A percentile compares a stretch with the other conserved stretches of the same genome.
These are phyloP conservation scores for Aspergillus unguis DNA, from an alignment of 2,329 filamentous ascomycete genomes.

Conservation along the genomic window DNA sequence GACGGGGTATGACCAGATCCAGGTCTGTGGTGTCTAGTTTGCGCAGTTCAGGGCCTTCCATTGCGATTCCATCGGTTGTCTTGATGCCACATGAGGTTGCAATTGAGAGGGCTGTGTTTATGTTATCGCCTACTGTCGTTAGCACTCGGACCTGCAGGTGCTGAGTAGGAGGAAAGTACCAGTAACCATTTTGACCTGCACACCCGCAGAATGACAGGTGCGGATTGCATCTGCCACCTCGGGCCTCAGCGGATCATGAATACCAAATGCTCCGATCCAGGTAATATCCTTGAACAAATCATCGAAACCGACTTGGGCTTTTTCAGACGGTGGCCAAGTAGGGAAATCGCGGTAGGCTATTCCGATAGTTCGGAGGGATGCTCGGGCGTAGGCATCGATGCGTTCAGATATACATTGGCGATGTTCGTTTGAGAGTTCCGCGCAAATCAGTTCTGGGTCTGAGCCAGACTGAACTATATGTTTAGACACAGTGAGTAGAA, in stretches of 20 bases:
- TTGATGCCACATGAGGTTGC: slow-evolving; percentile 70
- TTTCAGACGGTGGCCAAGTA: slow-evolving; percentile 50
- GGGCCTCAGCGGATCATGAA: slow-evolving; percentile 70
- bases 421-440: slow-evolving; percentile 35
- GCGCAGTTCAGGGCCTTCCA: slow-evolving; percentile 68
- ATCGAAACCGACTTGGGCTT: slow-evolving; percentile 65
- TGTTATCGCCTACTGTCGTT: slow-evolving; percentile 52
- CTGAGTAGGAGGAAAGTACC: slow-evolving; percentile 28
- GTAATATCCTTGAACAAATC: slow-evolving; percentile 69
- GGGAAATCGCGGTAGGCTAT: slow-evolving; percentile 68
- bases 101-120: slow-evolving; percentile 71
- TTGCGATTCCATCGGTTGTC: slow-evolving; percentile 56
- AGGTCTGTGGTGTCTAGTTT: slow-evolving; percentile 59
- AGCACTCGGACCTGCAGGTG: neutral
- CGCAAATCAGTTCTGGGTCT: slow-evolving; percentile 21
- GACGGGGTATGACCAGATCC: slow-evolving; percentile 55
- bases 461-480: slow-evolving; percentile 34
- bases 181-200: slow-evolving; percentile 71
- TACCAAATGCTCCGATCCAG: slow-evolving; percentile 70
- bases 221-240: slow-evolving; percentile 66
- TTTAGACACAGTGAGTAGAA: slow-evolving; percentile 40
- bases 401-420: slow-evolving; percentile 27
- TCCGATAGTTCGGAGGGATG: slow-evolving; percentile 71
- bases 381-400: slow-evolving; percentile 43
- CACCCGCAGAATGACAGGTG: slow-evolving; percentile 65